phyloP scores from a whole-genome alignment of 352 stramenopile genomes.

The Pythium scleroteichum region DNA sequence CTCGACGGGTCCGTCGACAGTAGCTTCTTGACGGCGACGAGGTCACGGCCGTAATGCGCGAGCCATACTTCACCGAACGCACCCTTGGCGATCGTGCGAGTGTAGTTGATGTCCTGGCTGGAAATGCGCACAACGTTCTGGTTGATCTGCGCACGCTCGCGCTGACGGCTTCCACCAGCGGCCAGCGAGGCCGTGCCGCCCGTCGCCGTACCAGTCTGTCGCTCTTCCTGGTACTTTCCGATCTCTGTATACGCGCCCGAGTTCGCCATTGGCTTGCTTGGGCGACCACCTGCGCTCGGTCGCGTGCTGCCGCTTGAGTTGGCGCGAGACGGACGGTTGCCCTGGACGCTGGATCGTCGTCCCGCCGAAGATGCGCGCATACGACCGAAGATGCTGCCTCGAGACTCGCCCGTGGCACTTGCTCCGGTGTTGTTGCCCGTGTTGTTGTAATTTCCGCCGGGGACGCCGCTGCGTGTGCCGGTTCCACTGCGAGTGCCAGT shows the following conservation, averaged over 20 bases:
- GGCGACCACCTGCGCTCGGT: slow-evolving; percentile 11
- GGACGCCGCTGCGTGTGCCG: slow-evolving; percentile 27
- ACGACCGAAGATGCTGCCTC: slow-evolving; percentile 21
- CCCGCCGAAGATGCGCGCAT: slow-evolving; percentile 20
- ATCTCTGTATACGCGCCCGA: slow-evolving; percentile 33
- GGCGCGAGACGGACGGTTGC: slow-evolving; percentile 12
- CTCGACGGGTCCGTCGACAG: slow-evolving; percentile 52
- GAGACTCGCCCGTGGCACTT: slow-evolving; percentile 19
- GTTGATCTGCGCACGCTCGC: slow-evolving; percentile 34
- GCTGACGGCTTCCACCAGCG: slow-evolving; percentile 21
- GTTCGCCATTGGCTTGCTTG: slow-evolving; percentile 18
- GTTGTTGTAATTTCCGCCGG: slow-evolving; percentile 11
- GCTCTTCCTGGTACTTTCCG: slow-evolving; percentile 29
- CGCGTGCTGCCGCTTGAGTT: slow-evolving; percentile 13
- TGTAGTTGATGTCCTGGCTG: slow-evolving; percentile 76
- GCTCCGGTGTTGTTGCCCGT: slow-evolving; percentile 18
- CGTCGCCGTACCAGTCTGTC: slow-evolving; percentile 11
- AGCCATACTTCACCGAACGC: slow-evolving; percentile 85
- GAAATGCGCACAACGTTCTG: slow-evolving; percentile 55
- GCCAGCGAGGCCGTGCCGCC: slow-evolving; percentile 4
- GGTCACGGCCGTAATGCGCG: slow-evolving; percentile 57
- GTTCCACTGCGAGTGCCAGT: slow-evolving; percentile 33
- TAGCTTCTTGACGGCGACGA: slow-evolving; percentile 85
- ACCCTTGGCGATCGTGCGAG: slow-evolving; percentile 75
- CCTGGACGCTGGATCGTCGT: slow-evolving; percentile 3